A percentile compares a stretch with the other conserved stretches of the same genome.
Evolutionary conservation across 2,329 filamentous ascomycete genomes (phyloP).

Genomic region (Colletotrichum liaoningense): DNA sequence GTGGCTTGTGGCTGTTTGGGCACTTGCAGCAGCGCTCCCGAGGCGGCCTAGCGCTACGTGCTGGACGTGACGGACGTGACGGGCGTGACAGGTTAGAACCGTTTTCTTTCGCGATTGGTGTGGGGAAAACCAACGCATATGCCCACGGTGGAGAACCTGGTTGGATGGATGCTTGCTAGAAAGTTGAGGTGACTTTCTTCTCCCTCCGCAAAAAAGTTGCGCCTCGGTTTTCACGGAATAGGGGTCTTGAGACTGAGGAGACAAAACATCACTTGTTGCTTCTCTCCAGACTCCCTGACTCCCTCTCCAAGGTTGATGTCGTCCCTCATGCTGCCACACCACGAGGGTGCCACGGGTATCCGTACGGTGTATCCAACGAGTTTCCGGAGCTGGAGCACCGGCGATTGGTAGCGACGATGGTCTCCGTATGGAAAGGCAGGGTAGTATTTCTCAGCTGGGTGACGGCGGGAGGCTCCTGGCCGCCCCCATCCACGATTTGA

Average conservation of each 20-base stretch:
- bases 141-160: constrained; percentile 22
- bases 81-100: constrained; percentile 3
- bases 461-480: constrained; percentile 33
- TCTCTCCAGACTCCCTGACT: neutral
- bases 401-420: constrained; percentile 26
- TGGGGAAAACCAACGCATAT: constrained; percentile 34
- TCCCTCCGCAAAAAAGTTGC: neutral
- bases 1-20: constrained; percentile 12
- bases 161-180: neutral
- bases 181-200: neutral
- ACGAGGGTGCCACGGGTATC: neutral
- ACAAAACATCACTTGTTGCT: neutral
- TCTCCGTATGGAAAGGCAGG: constrained; percentile 12
- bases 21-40: constrained; percentile 22
- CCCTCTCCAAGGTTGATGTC: neutral
- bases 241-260: constrained; percentile 10
- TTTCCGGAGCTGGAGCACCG: neutral
- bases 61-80: neutral
- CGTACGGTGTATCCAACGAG: neutral
- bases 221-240: constrained; percentile 10
- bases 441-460: constrained; percentile 29
- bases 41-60: constrained; percentile 14
- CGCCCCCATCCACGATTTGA: constrained; percentile 17
- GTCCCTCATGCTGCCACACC: neutral
- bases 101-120: constrained; percentile 29